Evolutionary conservation across 768 basidiomycete species (phyloP).

Genomic region (Serendipita sp.): DNA sequence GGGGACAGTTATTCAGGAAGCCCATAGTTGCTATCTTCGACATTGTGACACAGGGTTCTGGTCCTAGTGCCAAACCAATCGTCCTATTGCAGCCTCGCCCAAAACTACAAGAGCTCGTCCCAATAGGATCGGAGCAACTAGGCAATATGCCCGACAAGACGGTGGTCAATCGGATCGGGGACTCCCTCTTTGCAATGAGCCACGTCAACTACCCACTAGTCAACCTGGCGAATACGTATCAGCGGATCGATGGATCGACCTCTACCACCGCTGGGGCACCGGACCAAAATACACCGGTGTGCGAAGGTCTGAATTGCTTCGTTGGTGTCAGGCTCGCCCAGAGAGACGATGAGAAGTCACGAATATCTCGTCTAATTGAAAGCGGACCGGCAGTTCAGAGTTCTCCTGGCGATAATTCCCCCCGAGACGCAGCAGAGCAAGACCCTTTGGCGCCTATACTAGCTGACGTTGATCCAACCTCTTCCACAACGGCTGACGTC

Average conservation of each 20-base stretch:
- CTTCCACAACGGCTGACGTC: not conserved
- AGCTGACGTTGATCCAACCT: too few relatives aligned
- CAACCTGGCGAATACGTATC: slow-evolving; percentile 19
- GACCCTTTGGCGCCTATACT: not conserved
- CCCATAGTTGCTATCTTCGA: slow-evolving; percentile 82
- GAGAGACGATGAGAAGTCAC: not conserved
- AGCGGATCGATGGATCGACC: slow-evolving; percentile 8
- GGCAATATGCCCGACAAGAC: slow-evolving; percentile 45
- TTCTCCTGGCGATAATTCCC: not conserved
- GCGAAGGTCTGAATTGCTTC: slow-evolving; percentile 6
- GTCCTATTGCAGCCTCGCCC: slow-evolving; percentile 79
- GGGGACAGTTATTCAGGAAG: slow-evolving; percentile 41
- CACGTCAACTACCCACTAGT: slow-evolving; percentile 69
- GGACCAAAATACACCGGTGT: not conserved
- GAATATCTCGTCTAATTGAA: not conserved
- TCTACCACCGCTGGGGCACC: slow-evolving; percentile 3
- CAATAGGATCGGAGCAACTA: slow-evolving; percentile 20
- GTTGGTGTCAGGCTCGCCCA: not conserved
- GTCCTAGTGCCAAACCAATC: slow-evolving; percentile 36
- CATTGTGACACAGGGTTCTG: slow-evolving; percentile 31
- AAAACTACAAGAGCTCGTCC: slow-evolving; percentile 53
- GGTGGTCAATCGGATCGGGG: slow-evolving; percentile 64
- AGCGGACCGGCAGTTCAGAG: not conserved
- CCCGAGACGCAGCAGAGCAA: not conserved
- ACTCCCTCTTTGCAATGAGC: slow-evolving; percentile 76